A percentile compares a stretch with the other conserved stretches of the same genome.
Evolutionary conservation across 1,284 basidiomycete species (phyloP).

Genomic region (Singerocomus inundabilis): DNA sequence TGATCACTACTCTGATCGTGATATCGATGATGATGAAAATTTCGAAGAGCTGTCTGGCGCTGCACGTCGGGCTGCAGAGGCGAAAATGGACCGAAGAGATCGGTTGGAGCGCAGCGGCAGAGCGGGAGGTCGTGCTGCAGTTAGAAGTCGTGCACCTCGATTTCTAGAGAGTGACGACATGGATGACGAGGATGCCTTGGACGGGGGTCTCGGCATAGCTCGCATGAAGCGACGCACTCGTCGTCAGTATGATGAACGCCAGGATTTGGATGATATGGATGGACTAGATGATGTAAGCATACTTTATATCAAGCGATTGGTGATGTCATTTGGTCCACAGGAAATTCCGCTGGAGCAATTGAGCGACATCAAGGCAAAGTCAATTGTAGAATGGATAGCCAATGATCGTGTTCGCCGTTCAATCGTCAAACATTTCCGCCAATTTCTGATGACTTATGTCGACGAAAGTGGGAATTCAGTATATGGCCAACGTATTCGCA

Average conservation of each 20-base stretch:
- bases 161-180: constrained; percentile 76
- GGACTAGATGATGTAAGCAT: constrained; percentile 75
- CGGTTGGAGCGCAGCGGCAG: constrained; percentile 66
- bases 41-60: constrained; percentile 71
- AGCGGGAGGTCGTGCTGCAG: constrained; percentile 66
- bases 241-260: constrained; percentile 85
- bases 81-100: constrained; percentile 87
- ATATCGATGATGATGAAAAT: constrained; percentile 83
- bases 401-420: constrained; percentile 88
- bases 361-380: constrained; percentile 96
- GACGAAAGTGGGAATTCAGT: constrained; percentile 91
- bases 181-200: constrained; percentile 62
- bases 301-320: neutral
- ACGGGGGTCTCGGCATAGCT: constrained; percentile 51
- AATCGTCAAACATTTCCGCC: constrained; percentile 89
- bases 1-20: constrained; percentile 87
- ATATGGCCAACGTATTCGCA: constrained; percentile 92
- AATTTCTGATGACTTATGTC: constrained; percentile 95
- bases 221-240: constrained; percentile 79
- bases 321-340: constrained; percentile 39
- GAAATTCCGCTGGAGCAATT: constrained; percentile 95
- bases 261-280: constrained; percentile 82
- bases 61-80: constrained; percentile 83
- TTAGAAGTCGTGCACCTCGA: constrained; percentile 76
- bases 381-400: constrained; percentile 96